Conservation (phyloP, 192 early-diverging fungal genomes). For the Dissophora ornata region DNA sequence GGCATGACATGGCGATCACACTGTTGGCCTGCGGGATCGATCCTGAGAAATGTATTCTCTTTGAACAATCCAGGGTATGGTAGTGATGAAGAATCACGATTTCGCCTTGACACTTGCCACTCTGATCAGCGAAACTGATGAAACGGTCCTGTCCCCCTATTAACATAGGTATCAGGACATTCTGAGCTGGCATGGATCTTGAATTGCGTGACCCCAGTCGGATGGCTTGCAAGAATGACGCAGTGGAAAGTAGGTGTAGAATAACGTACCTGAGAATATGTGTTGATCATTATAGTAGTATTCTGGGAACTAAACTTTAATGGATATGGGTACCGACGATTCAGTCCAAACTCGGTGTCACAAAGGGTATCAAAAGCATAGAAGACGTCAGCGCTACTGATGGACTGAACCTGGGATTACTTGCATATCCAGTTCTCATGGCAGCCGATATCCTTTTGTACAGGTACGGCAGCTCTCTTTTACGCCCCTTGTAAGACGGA, state of each 20-base stretch:
- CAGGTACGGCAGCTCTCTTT: constrained; percentile 54
- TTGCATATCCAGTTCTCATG: constrained; percentile 92
- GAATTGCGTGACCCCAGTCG: constrained; percentile 86
- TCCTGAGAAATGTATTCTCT: constrained; percentile 75
- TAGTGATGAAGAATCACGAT: too few species aligned
- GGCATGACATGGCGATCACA: constrained; percentile 77
- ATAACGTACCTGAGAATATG: too few species aligned
- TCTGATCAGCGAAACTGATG: too few species aligned
- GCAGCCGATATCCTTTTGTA: constrained; percentile 94
- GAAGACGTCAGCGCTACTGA: constrained; percentile 56
- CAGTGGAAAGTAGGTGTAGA: constrained; percentile 84
- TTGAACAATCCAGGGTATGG: constrained; percentile 83
- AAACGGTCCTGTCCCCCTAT: too few species aligned
- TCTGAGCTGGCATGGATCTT: constrained; percentile 88
- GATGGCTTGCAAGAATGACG: constrained; percentile 94
- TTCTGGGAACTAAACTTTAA: too few species aligned
- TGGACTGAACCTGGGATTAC: constrained; percentile 77
- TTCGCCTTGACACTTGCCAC: too few species aligned
- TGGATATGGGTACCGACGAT: background rate
- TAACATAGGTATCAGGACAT: constrained; percentile 71
- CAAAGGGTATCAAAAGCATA: constrained; percentile 53
- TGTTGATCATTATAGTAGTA: too few species aligned
- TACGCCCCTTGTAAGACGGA: too few species aligned
- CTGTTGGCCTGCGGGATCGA: constrained; percentile 90
- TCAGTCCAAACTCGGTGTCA: constrained; percentile 60